Conservation (phyloP, 345 rosid genomes). For the Triadica sebifera region DNA sequence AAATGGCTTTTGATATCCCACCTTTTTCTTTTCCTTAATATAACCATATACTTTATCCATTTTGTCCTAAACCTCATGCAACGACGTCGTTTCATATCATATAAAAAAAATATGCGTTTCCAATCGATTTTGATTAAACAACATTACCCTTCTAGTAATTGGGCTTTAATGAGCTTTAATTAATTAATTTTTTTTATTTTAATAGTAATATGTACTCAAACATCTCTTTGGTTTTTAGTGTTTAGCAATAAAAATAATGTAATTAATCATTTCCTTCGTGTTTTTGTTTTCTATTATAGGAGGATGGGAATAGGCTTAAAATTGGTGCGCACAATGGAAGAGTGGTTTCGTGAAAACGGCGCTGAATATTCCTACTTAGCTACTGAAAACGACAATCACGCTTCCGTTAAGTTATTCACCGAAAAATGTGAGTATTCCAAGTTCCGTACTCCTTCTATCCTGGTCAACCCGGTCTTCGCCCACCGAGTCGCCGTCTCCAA, state of each 20-base stretch:
- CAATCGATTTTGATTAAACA: background rate
- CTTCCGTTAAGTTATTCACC: slow-evolving; percentile 87
- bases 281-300: slow-evolving; percentile 35
- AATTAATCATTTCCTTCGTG: background rate
- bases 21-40: background rate
- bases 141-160: background rate
- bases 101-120: background rate
- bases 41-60: background rate
- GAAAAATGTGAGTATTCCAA: slow-evolving; percentile 80
- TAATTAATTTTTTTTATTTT: background rate
- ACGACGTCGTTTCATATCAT: background rate
- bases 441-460: slow-evolving; percentile 82
- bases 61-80: too few species aligned
- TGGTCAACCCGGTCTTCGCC: slow-evolving; percentile 91
- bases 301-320: slow-evolving; percentile 88
- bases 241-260: background rate
- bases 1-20: background rate
- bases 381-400: slow-evolving; percentile 82
- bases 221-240: slow-evolving; percentile 5
- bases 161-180: background rate
- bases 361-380: slow-evolving; percentile 91
- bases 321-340: slow-evolving; percentile 62
- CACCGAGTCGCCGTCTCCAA: slow-evolving; percentile 56
- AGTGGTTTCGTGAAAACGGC: slow-evolving; percentile 77
- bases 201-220: background rate